phyloP scores from a whole-genome alignment of 306 rosid species.

The Quercus agrifolia region DNA sequence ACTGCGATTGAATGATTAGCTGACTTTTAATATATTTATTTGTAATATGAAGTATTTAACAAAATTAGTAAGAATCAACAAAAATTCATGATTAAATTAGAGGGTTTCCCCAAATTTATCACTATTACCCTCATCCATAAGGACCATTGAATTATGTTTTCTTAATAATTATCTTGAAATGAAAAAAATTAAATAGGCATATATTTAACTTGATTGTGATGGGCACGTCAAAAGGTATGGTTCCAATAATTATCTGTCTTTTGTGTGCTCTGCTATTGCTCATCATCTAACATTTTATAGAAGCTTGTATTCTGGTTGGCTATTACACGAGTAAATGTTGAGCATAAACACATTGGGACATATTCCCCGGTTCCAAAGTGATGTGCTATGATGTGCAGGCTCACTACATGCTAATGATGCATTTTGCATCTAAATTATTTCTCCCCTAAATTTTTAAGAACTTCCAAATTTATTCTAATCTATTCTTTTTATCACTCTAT shows the following conservation, averaged over 20 bases:
- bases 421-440: not conserved
- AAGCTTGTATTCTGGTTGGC: not conserved
- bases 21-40: too few species aligned
- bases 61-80: not conserved
- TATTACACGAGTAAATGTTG: not conserved
- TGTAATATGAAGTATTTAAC: not conserved
- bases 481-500: not conserved
- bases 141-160: not conserved
- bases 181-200: not conserved
- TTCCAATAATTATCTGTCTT: not conserved
- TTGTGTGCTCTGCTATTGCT: not conserved
- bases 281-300: not conserved
- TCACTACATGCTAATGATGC: not conserved
- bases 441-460: not conserved
- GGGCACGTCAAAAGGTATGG: not conserved
- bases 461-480: not conserved
- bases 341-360: not conserved
- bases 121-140: not conserved
- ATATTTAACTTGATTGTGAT: not conserved
- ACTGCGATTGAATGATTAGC: not conserved
- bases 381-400: not conserved
- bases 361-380: not conserved
- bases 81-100: not conserved
- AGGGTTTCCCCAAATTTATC: not conserved
- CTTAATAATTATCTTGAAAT: not conserved